Evolutionary conservation across 208 protist species (phyloP), one percentile per base, ranked within the genome.

Genomic region (Tetramitus jugosus): DNA sequence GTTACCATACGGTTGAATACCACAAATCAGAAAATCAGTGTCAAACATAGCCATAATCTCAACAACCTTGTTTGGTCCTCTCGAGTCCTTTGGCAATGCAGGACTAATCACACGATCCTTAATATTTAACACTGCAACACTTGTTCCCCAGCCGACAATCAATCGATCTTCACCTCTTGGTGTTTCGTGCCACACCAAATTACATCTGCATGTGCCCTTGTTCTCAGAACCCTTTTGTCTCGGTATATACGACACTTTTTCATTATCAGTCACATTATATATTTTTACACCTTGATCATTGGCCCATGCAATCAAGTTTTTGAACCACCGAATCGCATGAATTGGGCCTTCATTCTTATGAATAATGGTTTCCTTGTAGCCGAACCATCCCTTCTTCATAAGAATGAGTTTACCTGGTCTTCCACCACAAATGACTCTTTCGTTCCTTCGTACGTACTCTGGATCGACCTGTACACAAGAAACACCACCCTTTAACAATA

Each of bases 261-360:
- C 76, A 35, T 89, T 79, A 2, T 68, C 68, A 2, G n/a, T 42
- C 35, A 64, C 71, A 79, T 93, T 89, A 79, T 85, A 94, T 29
- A 94, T 86, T 49, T 91, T 89, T 2, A 91, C 83, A 43, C 85
- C 78, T 1, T 81, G 33, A 42, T 91, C 88, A 77, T 91, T 92
- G 10, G 87, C 86, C 90, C 90, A 93, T 1, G 87, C 90, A 37
- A 93, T 88, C 14, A 89, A 82, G 2, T 71, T 39, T 8, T 83
- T 82, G 33, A 76, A 52, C 88, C 88, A 92, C 29, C 75, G 62
- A 10, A 93, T 81, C 13, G 87, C 76, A 37, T 83, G 81, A 10
- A 92, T 85, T 26, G 85, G 72, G 0, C 91, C 91, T 39, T 94
- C 91, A 1, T 82, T 87, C 29, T 74, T 62, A 78, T 94, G 89